A percentile compares a stretch with the other conserved stretches of the same genome.
These are phyloP conservation scores for Puccinia horiana DNA, from an alignment of 1,284 basidiomycete genomes.

Conservation along the genomic window DNA sequence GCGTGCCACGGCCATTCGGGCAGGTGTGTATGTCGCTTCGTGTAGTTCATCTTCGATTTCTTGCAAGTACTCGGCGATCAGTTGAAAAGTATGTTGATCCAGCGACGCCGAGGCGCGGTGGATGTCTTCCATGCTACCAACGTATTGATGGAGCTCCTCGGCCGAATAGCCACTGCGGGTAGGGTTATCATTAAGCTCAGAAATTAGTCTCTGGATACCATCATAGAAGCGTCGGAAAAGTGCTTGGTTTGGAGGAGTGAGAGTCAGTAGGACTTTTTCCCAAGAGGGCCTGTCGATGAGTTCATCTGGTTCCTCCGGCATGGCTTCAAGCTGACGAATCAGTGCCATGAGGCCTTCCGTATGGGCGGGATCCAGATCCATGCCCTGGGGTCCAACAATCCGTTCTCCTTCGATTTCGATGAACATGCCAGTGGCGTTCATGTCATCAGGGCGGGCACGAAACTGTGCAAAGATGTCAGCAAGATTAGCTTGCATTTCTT, in stretches of 20 bases:
- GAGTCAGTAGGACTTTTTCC: not conserved
- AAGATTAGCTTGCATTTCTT: not conserved
- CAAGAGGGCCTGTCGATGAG: not conserved
- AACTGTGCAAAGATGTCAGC: not conserved
- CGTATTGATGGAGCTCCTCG: too few relatives aligned
- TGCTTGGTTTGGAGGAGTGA: not conserved
- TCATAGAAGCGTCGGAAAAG: not conserved
- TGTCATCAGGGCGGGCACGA: not conserved
- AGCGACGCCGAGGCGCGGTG: too few relatives aligned
- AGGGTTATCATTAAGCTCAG: not conserved
- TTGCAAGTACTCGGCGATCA: too few relatives aligned
- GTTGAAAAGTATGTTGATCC: too few relatives aligned
- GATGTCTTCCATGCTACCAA: too few relatives aligned
- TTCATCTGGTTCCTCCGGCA: not conserved
- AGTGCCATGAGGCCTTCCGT: not conserved
- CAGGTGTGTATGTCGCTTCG: too few relatives aligned
- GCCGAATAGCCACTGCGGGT: too few relatives aligned
- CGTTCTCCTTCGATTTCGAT: too few relatives aligned
- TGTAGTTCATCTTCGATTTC: too few relatives aligned
- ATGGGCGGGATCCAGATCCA: not conserved
- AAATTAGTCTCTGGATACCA: not conserved
- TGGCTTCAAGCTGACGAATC: not conserved
- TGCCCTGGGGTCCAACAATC: too few relatives aligned
- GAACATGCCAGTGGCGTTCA: too few relatives aligned
- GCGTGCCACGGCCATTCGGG: too few relatives aligned